Conservation (phyloP, 208 protist species). For the Polymyxa betae region DNA sequence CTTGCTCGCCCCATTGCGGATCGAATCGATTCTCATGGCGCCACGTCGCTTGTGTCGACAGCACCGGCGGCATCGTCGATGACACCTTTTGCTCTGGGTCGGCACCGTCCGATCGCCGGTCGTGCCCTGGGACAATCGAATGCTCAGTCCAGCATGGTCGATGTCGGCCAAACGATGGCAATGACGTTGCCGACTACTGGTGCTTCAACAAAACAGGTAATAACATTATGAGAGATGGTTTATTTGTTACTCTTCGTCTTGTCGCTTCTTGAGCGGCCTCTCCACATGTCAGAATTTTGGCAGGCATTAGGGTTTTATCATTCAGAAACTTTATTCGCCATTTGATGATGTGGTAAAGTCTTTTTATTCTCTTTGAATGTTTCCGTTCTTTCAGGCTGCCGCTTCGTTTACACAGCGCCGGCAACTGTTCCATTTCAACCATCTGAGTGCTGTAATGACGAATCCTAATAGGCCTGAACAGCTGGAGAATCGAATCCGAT, state of each 20-base stretch:
- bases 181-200: background rate
- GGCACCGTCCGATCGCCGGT: background rate
- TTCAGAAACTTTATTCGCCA: too few species aligned
- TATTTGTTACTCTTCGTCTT: too few species aligned
- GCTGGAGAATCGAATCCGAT: background rate
- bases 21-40: background rate
- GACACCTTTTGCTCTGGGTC: background rate
- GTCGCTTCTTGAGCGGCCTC: too few species aligned
- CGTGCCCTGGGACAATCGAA: background rate
- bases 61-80: background rate
- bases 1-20: background rate
- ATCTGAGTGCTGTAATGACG: too few species aligned
- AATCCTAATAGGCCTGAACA: too few species aligned
- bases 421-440: too few species aligned
- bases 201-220: background rate
- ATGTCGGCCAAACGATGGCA: background rate
- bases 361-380: too few species aligned
- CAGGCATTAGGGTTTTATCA: too few species aligned
- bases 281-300: too few species aligned
- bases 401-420: too few species aligned
- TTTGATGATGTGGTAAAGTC: too few species aligned
- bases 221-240: background rate
- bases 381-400: too few species aligned
- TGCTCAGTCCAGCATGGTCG: background rate
- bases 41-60: background rate